Percentiles rank a stretch among this genome's conserved stretches.
These are phyloP conservation scores for Gynandropsis gynandra DNA, from an alignment of 345 rosid species.

Conservation along the genomic window DNA sequence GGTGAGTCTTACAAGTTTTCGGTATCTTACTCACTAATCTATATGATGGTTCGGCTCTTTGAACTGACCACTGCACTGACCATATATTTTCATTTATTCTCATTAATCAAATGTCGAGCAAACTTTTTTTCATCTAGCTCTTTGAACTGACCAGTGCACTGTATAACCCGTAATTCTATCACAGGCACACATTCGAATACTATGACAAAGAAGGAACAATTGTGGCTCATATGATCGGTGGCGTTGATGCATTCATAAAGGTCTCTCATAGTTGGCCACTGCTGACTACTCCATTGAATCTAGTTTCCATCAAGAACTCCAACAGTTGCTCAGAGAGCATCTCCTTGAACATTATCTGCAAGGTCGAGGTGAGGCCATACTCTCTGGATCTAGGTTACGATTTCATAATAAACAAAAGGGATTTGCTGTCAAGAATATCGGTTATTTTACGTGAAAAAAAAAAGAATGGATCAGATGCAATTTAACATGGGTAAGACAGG, in stretches of 20 bases:
- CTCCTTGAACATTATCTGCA: conserved; percentile 39
- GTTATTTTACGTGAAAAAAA: background rate
- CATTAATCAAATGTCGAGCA: conserved; percentile 42
- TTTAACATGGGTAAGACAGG: too few species aligned
- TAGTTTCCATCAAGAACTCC: conserved; percentile 31
- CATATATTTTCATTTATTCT: too few species aligned
- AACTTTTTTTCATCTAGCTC: conserved; percentile 13
- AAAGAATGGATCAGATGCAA: conserved; percentile 13
- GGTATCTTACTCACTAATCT: conserved; percentile 8
- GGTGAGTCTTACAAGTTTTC: conserved; percentile 36
- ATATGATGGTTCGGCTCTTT: conserved; percentile 11
- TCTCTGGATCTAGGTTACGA: background rate
- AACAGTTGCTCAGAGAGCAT: conserved; percentile 32
- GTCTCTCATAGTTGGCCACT: conserved; percentile 69
- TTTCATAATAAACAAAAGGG: background rate
- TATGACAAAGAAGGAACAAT: conserved; percentile 47
- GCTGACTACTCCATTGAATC: conserved; percentile 23
- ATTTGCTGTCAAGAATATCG: background rate
- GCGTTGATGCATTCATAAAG: conserved; percentile 47
- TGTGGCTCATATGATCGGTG: conserved; percentile 42
- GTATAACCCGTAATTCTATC: conserved; percentile 2
- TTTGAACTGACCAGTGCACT: too few species aligned
- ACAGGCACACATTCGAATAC: conserved; percentile 58
- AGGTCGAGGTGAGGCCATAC: conserved; percentile 40
- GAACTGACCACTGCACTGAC: conserved; percentile 7